Evolutionary conservation across 2,329 filamentous ascomycete species (phyloP), one percentile per base, ranked within the genome.

Genomic region (Sarocladiaceae sp.): DNA sequence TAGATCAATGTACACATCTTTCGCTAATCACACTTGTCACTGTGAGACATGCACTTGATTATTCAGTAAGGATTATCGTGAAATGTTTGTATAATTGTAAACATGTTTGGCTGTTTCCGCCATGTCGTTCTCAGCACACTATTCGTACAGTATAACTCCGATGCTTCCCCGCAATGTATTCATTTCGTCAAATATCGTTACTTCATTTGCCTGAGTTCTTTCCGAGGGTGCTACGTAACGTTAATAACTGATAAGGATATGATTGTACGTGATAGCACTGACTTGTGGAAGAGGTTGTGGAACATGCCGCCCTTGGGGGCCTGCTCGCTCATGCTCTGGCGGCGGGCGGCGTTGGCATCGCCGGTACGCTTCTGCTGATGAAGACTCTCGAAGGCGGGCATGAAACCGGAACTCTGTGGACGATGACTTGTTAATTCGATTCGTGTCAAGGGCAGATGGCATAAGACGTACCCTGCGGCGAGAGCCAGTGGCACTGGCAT

Each of bases 221-320:
- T 20, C 66, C 64, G 37, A 69, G 65, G 54, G 64, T 68, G 52
- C 69, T 33, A 20, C 15, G 6, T 4, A 29, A 53, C 10, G 5
- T 3, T 18, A 37, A 53, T 55, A 56, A 56, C 18, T 5, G 35
- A 46, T 10, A 18, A 28, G 25, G 42, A 13, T 23, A 10, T 15
- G 17, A 18, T 28, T 13, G 23, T 46, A 7, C 23, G 22, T 17
- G 25, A 42, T 37, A n/a, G 12, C 4, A 61, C 76, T 51, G 64
- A 83, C 79, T 75, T 80, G 58, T 80, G 72, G 76, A 81, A 83
- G 68, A 82, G 73, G 55, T 74, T 70, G 51, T 76, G 76, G 50
- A 83, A 67, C 56, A 82, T 66, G 36, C 79, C 79, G 1, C 71
- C 61, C 48, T 70, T 64, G 13, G 70, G 70, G 54, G 72, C 71